A percentile compares a stretch with the other conserved stretches of the same genome.
These are phyloP conservation scores for Ustilago xerochloae DNA, from an alignment of 1,284 basidiomycete genomes.

Conservation along the genomic window DNA sequence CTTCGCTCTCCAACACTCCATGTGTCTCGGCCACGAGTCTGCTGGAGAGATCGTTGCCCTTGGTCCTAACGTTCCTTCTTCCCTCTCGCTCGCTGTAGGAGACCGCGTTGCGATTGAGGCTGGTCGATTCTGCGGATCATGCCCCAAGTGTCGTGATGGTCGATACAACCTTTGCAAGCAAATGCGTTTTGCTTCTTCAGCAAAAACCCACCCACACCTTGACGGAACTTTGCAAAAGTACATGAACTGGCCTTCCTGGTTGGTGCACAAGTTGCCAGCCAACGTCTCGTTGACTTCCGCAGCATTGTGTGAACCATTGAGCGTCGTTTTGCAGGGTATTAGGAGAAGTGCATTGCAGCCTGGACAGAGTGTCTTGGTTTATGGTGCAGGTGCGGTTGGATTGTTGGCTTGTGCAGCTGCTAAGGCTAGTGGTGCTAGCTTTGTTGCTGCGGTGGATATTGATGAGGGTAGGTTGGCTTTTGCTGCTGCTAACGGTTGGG, in stretches of 20 bases:
- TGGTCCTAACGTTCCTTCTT: slow-evolving; percentile 72
- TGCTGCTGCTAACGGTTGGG: slow-evolving; percentile 73
- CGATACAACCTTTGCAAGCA: slow-evolving; percentile 90
- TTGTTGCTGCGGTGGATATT: slow-evolving; percentile 56
- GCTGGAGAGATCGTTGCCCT: slow-evolving; percentile 80
- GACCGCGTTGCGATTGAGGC: slow-evolving; percentile 94
- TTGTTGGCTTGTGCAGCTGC: slow-evolving; percentile 77
- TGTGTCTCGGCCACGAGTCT: slow-evolving; percentile 92
- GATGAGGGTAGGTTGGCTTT: slow-evolving; percentile 46
- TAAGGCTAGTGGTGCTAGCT: slow-evolving; percentile 59
- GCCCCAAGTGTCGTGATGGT: slow-evolving; percentile 73
- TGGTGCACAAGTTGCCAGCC: slow-evolving; percentile 86
- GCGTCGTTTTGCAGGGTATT: slow-evolving; percentile 85
- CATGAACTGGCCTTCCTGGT: slow-evolving; percentile 87
- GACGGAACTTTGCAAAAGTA: slow-evolving; percentile 88
- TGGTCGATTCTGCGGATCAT: slow-evolving; percentile 83
- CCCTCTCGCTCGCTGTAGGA: slow-evolving; percentile 74
- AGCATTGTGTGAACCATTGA: slow-evolving; percentile 89
- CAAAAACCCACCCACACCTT: slow-evolving; percentile 90
- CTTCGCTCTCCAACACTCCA: slow-evolving; percentile 79
- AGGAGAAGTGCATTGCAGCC: slow-evolving; percentile 75
- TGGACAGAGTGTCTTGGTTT: slow-evolving; percentile 81
- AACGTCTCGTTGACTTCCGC: slow-evolving; percentile 80
- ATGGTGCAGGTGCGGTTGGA: slow-evolving; percentile 91
- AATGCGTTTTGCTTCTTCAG: slow-evolving; percentile 86